Percentiles rank a stretch among this genome's conserved stretches.
These are phyloP conservation scores for Coffea humblotiana DNA, from an alignment of 305 asterid genomes.

Conservation along the genomic window DNA sequence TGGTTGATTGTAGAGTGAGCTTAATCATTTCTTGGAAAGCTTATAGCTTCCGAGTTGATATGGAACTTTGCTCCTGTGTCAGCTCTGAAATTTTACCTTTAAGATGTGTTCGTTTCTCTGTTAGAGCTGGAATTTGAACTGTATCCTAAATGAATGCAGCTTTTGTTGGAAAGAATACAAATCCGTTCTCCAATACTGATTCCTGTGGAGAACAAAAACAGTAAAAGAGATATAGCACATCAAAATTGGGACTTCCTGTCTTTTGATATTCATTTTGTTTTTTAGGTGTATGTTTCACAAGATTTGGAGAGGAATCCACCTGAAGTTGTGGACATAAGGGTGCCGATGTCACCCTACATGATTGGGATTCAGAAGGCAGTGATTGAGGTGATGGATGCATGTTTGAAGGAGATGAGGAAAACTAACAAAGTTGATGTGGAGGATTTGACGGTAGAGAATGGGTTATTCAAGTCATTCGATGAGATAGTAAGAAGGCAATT, in stretches of 20 bases:
- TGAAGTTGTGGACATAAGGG: slow-evolving; percentile 87
- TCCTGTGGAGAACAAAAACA: not conserved
- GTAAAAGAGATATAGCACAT: too few relatives aligned
- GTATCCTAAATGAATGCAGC: too few relatives aligned
- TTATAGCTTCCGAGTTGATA: not conserved
- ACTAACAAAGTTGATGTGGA: slow-evolving; percentile 96
- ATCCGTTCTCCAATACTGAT: too few relatives aligned
- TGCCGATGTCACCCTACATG: slow-evolving; percentile 85
- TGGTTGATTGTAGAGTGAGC: too few relatives aligned
- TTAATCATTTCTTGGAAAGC: not conserved
- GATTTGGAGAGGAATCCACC: slow-evolving; percentile 92
- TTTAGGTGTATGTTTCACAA: slow-evolving; percentile 84
- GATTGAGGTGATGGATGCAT: slow-evolving; percentile 92
- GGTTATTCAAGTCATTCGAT: slow-evolving; percentile 95
- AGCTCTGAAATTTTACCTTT: not conserved
- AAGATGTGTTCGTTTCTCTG: not conserved
- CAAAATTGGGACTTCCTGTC: slow-evolving; percentile 1
- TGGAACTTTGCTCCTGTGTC: not conserved
- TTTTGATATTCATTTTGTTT: slow-evolving; percentile 10
- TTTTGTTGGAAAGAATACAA: not conserved
- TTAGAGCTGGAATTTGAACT: not conserved
- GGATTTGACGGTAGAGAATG: slow-evolving; percentile 92
- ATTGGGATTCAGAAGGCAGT: slow-evolving; percentile 87
- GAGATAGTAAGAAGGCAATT: slow-evolving; percentile 88
- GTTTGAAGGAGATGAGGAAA: slow-evolving; percentile 94